Evolutionary conservation across 2,329 filamentous ascomycete species (phyloP), one percentile per base, ranked within the genome.

Genomic region (Xylariaceae sp.): DNA sequence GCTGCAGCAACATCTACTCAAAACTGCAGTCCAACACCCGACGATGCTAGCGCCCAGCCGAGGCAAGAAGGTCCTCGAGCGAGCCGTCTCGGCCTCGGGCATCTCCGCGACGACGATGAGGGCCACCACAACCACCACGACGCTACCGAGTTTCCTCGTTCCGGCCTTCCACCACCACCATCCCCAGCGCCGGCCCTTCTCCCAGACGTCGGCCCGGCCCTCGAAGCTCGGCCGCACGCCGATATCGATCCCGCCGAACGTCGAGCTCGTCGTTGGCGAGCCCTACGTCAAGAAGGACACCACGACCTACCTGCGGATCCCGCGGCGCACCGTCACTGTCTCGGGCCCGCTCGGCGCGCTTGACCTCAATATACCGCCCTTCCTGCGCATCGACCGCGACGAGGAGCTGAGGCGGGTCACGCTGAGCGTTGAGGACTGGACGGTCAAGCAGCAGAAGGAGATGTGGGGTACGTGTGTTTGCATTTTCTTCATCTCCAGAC

Each of bases 191-290:
- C 79, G 82, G 69, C 76, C 77, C 60, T 97, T 97, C 79, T 93
- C 90, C 54, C 87, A 86, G 42, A 89, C 90, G 43, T 71, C 85
- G 50, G 75, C 76, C 70, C 80, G 81, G 65, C 76, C 80, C 55
- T 97, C 93, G 44, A 95, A 97, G 80, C 89, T 99, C 60, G 95
- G 95, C 66, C 83, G 86, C 66, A 89, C 89, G 57, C 84, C 90
- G 20, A 83, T 96, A 50, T 87, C 90, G 52, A 81, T 96, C 29
- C 93, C 93, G 0, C 88, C 90, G 0, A 90, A 91, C 61, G 95
- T 99, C 54, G 89, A 89, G 49, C 80, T 99, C 42, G 77, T 84
- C 10, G 77, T 93, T 55, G 82, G 89, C 58, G 83, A 91, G 57
- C 83, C 87, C 3, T 75, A 73, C 50, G 68, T 79, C 26, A 77